Evolutionary conservation across 768 basidiomycete genomes (phyloP), one percentile per base, ranked within the genome.

Genomic region (Dioszegia aurantiaca): DNA sequence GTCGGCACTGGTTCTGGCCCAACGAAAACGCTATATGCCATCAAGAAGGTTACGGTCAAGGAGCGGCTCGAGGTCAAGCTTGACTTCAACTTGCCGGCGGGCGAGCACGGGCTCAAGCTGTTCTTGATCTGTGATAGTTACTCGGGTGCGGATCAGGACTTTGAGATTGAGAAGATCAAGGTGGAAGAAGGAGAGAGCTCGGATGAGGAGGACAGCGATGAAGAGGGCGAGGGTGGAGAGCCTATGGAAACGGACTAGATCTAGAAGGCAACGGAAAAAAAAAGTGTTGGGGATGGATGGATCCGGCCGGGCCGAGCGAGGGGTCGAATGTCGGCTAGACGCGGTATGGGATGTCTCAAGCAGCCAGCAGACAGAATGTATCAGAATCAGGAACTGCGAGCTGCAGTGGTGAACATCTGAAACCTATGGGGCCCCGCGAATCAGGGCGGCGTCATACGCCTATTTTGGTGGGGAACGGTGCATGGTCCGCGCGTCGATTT

Each of bases 101-200:
- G 94, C 41, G 81, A 80, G 11, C 58, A 56, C 17, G 89, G 95
- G 69, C 81, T 97, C 56, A 90, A 89, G 78, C 76, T 97, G 36
- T 93, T 88, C 67, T 86, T 93, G 55, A 92, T 98, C 60, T 93
- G 90, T 63, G 93, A 95, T 72, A 87, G 88, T 54, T 94, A 92
- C 73, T 80, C 87, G 23, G 90, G 90, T 6, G 90, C 90, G 33
- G 94, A 95, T 70, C 91, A 95, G 68, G 91, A 92, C 70, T 86
- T 97, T 72, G 82, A 83, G 44, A 73, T 97, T 45, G 88, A 89
- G 36, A 80, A 85, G 8, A 83, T 97, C 61, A 86, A 88, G 24
- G 90, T 95, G 53, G 90, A 86, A 0, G 89, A 94, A 74, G 92
- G 91, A 2, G 90, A 89, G 56, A 87, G 83, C 12, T 83, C 88